Percentiles rank a stretch among this genome's conserved stretches.
phyloP scores from a whole-genome alignment of 1,284 basidiomycete genomes.

The Leccinum insolens region DNA sequence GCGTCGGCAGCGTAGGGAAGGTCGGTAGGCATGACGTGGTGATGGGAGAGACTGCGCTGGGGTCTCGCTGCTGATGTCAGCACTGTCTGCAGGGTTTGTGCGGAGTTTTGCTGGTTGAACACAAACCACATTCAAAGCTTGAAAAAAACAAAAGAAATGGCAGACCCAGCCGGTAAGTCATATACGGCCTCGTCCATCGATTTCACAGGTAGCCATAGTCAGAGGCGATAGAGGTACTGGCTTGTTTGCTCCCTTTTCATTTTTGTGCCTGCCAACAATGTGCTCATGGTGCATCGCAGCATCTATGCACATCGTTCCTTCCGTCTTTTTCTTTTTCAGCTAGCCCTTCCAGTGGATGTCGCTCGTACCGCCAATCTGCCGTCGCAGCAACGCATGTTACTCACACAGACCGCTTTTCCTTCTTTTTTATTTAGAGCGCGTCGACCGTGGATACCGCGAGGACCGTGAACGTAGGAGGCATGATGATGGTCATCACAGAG shows the following conservation, averaged over 20 bases:
- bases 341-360: conserved; percentile 45
- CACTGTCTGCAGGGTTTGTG: conserved; percentile 4
- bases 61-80: conserved; percentile 34
- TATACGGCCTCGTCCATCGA: conserved; percentile 12
- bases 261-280: conserved; percentile 32
- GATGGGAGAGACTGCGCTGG: conserved; percentile 22
- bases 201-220: conserved; percentile 34
- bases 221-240: conserved; percentile 29
- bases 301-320: conserved; percentile 57
- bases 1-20: conserved; percentile 98
- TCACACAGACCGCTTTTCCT: conserved; percentile 48
- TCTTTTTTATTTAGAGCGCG: conserved; percentile 42
- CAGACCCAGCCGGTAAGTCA: conserved; percentile 39
- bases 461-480: conserved; percentile 57
- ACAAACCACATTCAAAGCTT: conserved; percentile 26
- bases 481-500: conserved; percentile 53
- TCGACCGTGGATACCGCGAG: conserved; percentile 56
- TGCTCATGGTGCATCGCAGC: conserved; percentile 66
- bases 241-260: conserved; percentile 25
- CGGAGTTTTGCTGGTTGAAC: conserved; percentile 30
- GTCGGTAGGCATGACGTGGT: conserved; percentile 66
- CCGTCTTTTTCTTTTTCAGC: conserved; percentile 59
- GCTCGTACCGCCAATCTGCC: conserved; percentile 41
- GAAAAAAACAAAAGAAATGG: conserved; percentile 39
- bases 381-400: conserved; percentile 47